phyloP scores from a whole-genome alignment of 164 flowering plant species.

The Vitis labrusca region DNA sequence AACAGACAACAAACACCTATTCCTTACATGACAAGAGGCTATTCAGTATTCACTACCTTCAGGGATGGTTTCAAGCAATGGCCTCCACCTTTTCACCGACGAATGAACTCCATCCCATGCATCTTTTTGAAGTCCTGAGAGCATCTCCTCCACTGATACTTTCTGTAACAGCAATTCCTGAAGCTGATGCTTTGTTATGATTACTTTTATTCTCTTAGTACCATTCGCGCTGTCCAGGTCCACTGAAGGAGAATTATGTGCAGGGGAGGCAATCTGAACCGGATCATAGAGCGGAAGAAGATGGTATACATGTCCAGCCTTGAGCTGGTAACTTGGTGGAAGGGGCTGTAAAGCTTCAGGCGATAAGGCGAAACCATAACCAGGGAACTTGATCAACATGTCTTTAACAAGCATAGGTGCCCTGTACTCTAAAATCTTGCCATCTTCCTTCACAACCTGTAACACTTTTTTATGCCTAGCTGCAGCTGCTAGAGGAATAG shows the following conservation, averaged over 20 bases:
- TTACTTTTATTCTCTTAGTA: conserved; percentile 1
- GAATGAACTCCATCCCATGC: neutral
- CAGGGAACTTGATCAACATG: conserved; percentile 19
- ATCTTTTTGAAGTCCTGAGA: neutral
- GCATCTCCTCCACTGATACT: conserved; percentile 1
- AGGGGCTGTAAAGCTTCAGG: conserved; percentile 1
- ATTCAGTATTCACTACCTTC: neutral
- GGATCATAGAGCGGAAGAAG: too few relatives aligned
- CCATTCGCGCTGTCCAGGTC: neutral
- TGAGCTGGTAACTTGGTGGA: too few relatives aligned
- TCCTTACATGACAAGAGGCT: too few relatives aligned
- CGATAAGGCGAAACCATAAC: conserved; percentile 15
- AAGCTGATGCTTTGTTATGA: conserved; percentile 8
- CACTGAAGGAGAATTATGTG: too few relatives aligned
- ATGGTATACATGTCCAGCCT: too few relatives aligned
- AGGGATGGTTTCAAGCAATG: conserved; percentile 1
- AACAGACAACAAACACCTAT: too few relatives aligned
- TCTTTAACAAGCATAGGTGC: conserved; percentile 30
- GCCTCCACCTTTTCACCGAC: neutral
- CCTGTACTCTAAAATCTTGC: conserved; percentile 28
- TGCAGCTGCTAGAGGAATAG: too few relatives aligned
- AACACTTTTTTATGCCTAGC: conserved; percentile 5
- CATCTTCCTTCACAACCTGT: conserved; percentile 25
- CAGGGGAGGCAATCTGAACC: too few relatives aligned
- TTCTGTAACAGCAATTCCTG: neutral